phyloP scores from a whole-genome alignment of 495 filamentous ascomycete genomes.

The Stereocaulon alpinum region DNA sequence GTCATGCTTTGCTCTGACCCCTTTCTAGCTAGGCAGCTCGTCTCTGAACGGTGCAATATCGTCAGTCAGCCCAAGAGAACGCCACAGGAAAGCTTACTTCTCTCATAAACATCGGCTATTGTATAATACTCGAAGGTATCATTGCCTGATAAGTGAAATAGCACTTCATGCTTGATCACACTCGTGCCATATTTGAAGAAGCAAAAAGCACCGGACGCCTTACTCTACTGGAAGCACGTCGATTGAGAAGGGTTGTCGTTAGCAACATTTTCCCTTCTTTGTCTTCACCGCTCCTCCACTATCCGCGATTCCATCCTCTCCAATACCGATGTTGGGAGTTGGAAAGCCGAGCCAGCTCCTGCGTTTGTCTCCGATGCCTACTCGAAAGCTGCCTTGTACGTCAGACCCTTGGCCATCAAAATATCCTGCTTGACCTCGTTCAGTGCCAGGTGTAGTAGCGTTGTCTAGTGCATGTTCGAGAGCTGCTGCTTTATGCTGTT shows the following conservation, averaged over 20 bases:
- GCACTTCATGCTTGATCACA: not conserved
- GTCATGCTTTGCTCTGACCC: not conserved
- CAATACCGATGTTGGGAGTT: constrained; percentile 31
- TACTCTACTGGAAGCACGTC: not conserved
- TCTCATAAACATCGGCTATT: not conserved
- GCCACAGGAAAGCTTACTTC: not conserved
- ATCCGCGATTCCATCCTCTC: constrained; percentile 25
- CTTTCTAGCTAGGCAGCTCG: not conserved
- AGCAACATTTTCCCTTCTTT: constrained; percentile 35
- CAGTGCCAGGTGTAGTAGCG: constrained; percentile 18
- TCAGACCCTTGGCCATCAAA: constrained; percentile 24
- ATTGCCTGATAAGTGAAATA: not conserved
- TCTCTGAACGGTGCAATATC: not conserved
- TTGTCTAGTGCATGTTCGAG: constrained; percentile 36
- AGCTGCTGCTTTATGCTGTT: constrained; percentile 55
- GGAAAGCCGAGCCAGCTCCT: constrained; percentile 44
- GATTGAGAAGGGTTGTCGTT: constrained; percentile 7
- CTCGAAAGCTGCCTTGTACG: constrained; percentile 36
- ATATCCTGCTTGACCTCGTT: constrained; percentile 19
- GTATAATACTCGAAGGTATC: not conserved
- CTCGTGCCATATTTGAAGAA: not conserved
- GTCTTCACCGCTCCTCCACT: not conserved
- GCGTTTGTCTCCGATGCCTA: constrained; percentile 35
- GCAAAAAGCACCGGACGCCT: not conserved
- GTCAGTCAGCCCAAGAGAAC: not conserved